Percentiles rank a stretch among this genome's conserved stretches.
Evolutionary conservation across 2,329 filamentous ascomycete genomes (phyloP).

Genomic region (Cercospora janseana): DNA sequence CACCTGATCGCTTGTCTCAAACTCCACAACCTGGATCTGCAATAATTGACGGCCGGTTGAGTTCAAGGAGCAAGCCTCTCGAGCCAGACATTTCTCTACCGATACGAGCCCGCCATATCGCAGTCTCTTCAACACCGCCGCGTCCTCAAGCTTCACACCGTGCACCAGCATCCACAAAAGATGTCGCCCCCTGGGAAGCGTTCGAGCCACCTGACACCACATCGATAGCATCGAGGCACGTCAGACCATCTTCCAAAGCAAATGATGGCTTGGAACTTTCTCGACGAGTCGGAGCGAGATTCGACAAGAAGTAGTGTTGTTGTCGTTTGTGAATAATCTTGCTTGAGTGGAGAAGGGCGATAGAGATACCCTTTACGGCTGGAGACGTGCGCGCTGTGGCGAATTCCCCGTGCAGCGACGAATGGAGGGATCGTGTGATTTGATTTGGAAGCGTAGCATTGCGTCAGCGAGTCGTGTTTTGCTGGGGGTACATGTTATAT

Average conservation of each 20-base stretch:
- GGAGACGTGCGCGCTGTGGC: not conserved
- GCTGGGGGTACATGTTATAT: too few relatives aligned
- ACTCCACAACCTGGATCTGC: slow-evolving; percentile 1
- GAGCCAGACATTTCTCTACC: too few relatives aligned
- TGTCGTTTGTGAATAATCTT: not conserved
- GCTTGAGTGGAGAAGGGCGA: not conserved
- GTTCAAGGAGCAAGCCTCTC: too few relatives aligned
- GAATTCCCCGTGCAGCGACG: not conserved
- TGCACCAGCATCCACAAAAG: not conserved
- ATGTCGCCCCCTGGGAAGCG: slow-evolving; percentile 24
- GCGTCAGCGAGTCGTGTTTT: too few relatives aligned
- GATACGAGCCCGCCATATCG: too few relatives aligned
- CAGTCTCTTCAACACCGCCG: not conserved
- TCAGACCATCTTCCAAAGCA: not conserved
- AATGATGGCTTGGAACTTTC: not conserved
- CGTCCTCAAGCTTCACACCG: not conserved
- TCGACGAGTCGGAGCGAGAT: slow-evolving; percentile 1
- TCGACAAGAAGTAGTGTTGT: slow-evolving; percentile 1
- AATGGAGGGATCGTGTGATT: not conserved
- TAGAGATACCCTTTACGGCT: slow-evolving; percentile 4
- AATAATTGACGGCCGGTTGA: too few relatives aligned
- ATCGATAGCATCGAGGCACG: not conserved
- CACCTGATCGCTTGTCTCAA: not conserved
- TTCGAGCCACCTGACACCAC: slow-evolving; percentile 14
- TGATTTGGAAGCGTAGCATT: not conserved